Percentiles rank a stretch among this genome's conserved stretches.
Conservation (phyloP, 106 monocot genomes). For the Apostasia ramifera region DNA sequence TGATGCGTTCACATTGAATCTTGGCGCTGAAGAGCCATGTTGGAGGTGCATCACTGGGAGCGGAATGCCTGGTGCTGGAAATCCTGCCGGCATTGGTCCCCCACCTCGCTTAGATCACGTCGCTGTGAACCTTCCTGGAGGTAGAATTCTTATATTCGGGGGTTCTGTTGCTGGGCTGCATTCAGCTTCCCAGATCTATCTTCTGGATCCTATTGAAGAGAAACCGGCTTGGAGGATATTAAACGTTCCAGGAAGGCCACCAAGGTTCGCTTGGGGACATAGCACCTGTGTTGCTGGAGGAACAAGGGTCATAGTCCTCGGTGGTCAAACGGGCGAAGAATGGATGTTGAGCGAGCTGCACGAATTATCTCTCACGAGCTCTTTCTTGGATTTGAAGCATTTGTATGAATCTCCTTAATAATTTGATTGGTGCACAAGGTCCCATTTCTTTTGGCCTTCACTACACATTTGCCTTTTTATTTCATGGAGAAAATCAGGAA, state of each 20-base stretch:
- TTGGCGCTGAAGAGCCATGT: constrained; percentile 33
- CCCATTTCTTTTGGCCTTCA: too few species aligned
- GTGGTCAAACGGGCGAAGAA: constrained; percentile 57
- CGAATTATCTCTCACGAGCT: constrained; percentile 41
- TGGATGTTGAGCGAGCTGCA: constrained; percentile 55
- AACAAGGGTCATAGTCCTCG: constrained; percentile 46
- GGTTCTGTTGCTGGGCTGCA: constrained; percentile 60
- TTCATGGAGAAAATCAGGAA: too few species aligned
- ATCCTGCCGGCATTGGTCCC: constrained; percentile 45
- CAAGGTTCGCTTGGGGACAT: constrained; percentile 61
- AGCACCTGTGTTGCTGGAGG: constrained; percentile 61
- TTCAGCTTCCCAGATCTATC: constrained; percentile 50
- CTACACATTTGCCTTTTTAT: too few species aligned
- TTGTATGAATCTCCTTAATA: too few species aligned
- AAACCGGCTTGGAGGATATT: constrained; percentile 54
- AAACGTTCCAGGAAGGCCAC: constrained; percentile 52
- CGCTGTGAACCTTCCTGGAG: constrained; percentile 52
- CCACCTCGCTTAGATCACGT: constrained; percentile 68
- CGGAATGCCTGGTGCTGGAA: constrained; percentile 61
- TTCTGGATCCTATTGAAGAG: constrained; percentile 53
- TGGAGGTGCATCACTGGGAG: constrained; percentile 59
- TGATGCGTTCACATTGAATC: constrained; percentile 56
- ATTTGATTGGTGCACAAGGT: too few species aligned
- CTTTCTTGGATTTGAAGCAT: neutral
- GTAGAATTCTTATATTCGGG: constrained; percentile 53